Evolutionary conservation across 2,329 filamentous ascomycete genomes (phyloP).

Genomic region (Penicillium sp.): DNA sequence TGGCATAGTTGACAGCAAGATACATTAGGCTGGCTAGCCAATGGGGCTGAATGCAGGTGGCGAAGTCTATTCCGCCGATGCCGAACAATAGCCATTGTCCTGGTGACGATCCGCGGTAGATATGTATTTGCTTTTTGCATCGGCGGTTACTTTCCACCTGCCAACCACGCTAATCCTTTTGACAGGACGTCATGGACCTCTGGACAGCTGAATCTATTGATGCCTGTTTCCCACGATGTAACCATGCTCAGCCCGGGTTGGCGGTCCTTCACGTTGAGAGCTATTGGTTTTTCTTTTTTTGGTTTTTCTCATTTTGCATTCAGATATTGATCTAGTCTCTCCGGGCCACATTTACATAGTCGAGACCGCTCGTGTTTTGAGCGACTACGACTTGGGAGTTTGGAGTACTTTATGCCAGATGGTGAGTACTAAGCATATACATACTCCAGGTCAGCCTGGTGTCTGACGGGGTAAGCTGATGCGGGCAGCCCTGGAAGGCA

Average conservation of each 20-base stretch:
- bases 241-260: neutral
- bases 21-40: neutral
- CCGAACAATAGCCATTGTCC: neutral
- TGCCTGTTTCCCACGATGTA: neutral
- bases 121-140: neutral
- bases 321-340: neutral
- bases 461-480: slow-evolving; percentile 18
- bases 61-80: neutral
- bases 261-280: neutral
- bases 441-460: too few species aligned
- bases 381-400: too few species aligned
- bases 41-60: neutral
- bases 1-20: neutral
- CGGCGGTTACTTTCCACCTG: too few species aligned
- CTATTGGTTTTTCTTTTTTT: neutral
- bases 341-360: neutral
- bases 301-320: neutral
- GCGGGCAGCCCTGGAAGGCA: neutral
- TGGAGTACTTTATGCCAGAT: too few species aligned
- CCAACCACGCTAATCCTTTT: too few species aligned
- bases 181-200: neutral
- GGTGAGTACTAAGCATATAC: too few species aligned
- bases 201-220: neutral
- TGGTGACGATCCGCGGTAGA: neutral
- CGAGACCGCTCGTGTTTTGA: too few species aligned